Evolutionary conservation across 2,329 filamentous ascomycete species (phyloP), one percentile per base, ranked within the genome.

Genomic region (Epichloe scottii): DNA sequence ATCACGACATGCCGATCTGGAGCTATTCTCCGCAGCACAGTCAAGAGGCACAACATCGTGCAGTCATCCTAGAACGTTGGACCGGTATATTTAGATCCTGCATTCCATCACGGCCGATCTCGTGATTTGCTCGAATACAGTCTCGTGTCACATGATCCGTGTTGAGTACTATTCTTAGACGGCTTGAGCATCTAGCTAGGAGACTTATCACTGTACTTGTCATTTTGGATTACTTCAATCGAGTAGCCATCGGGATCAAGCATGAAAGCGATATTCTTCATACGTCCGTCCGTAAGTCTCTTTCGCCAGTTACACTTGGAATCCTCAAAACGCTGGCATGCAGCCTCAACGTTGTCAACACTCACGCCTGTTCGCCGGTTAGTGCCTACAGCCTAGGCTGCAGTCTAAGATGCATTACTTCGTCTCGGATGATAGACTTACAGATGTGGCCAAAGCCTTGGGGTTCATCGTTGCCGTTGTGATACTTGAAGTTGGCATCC

Each of bases 391-490:
- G 19, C n/a, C 30, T 12, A 15, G 4, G 17, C 23, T n/a, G 30
- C n/a, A 30, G 6, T 33, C 21, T 7, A 26, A 6, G 19, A 37
- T 44, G n/a, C n/a, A 34, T 42, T 11, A 7, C 14, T n/a, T 30
- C 3, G 14, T 15, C 12, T 30, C 15, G 17, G 15, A 4, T 34
- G 14, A 10, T 51, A 17, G 46, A 74, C 79, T 71, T 68, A 85
- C 89, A 94, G 55, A 96, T 89, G 63, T 96, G 90, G 0, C 91
- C 90, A 58, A 96, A 97, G 1, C 93, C 93, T 66, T 96, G 89
- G 0, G 91, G 91, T 66, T 95, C 75, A 41, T 83, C 75, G 67
- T 98, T 98, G 38, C 93, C 93, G 60, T 95, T 84, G 69, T 98
- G 91, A 66, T 98, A 98, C 58, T 78, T 79, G 64, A 95, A 93